Evolutionary conservation across 257 asterid genomes (phyloP), one percentile per base, ranked within the genome.

Genomic region (Fraxinus anomala): DNA sequence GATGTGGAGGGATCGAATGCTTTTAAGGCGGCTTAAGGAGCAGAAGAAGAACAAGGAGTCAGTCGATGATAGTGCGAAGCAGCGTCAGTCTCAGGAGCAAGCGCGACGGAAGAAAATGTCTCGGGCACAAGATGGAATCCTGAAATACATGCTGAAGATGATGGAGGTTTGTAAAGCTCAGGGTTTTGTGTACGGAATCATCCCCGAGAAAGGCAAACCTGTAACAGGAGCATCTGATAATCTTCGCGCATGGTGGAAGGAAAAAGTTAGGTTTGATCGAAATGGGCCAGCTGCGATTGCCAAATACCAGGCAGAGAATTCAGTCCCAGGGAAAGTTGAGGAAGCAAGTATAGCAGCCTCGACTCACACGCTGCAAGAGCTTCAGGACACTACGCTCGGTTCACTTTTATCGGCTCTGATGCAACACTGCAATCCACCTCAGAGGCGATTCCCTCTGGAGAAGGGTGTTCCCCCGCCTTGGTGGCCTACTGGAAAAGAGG

Each of bases 201-300:
- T 89, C 17, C 89, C 94, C 1, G 94, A 89, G 84, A 89, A 89
- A 4, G 94, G 94, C 4, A 89, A 89, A 37, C 94, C 94, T 0
- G 91, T 89, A 23, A 89, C 88, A 0, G 94, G 94, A 4, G 89
- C 92, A 16, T 89, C 94, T 0, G 94, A 89, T 67, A 89, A 89
- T 83, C 91, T 89, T 1, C 89, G 94, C 0, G 88, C 89, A 0
- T 89, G 94, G 94, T 88, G 94, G 94, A 89, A 89, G 84, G 94
- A 86, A 77, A 89, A 83, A 63, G 94, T 89, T 17, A 73, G 89
- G 36, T 89, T 89, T 30, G 94, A 89, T 47, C 56, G 88, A 34
- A 89, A 89, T 11, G 94, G 92, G 0, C 94, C 92, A 0, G 90
- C 89, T 80, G 92, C 94, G 0, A 83, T 89, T 3, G 72, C 86